Evolutionary conservation across 75 land plant genomes (phyloP), one percentile per base, ranked within the genome.

Genomic region (Ceratopteris richardii): DNA sequence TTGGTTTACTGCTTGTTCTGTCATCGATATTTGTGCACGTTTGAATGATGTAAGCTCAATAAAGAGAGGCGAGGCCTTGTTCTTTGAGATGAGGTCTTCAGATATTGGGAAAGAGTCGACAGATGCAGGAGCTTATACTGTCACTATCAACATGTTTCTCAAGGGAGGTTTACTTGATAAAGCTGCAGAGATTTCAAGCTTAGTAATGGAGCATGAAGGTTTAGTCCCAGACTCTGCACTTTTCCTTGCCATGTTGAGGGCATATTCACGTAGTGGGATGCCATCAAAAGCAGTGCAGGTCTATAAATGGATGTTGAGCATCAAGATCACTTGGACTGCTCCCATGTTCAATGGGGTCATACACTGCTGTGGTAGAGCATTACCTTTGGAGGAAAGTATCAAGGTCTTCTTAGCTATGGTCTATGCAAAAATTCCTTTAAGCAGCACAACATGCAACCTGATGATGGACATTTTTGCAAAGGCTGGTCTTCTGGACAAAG

Each of bases 321-420:
- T 70, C 22, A 75, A 68, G 42, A 29, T 86, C 31, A 43, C 65
- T 53, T 75, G 77, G 80, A 84, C 87, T 69, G 82, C 76, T 39
- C 82, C 82, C 40, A 77, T 86, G 87, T 86, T 78, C 61, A 86
- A 82, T 51, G 83, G 82, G 68, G 80, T 90, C 37, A 83, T 90
- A 41, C 87, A 86, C 41, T 83, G 84, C 29, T 90, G 96, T 68
- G 91, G 84, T 1, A 76, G 72, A 29, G 87, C 81, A 21, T 62
- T 90, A 56, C 96, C 91, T 12, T 60, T 86, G 42, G 91, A 88
- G 69, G 96, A 90, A 62, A 66, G 71, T 9, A 74, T 80, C 23
- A 57, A 72, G 40, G 44, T 90, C 50, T 90, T 87, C 52, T 69
- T 83, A 54, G 82, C 78, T 57, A 87, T 90, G 96, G 53, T 78